These are phyloP conservation scores for Astrothelium macrocarpum DNA, from an alignment of 495 filamentous ascomycete species.

Conservation along the genomic window DNA sequence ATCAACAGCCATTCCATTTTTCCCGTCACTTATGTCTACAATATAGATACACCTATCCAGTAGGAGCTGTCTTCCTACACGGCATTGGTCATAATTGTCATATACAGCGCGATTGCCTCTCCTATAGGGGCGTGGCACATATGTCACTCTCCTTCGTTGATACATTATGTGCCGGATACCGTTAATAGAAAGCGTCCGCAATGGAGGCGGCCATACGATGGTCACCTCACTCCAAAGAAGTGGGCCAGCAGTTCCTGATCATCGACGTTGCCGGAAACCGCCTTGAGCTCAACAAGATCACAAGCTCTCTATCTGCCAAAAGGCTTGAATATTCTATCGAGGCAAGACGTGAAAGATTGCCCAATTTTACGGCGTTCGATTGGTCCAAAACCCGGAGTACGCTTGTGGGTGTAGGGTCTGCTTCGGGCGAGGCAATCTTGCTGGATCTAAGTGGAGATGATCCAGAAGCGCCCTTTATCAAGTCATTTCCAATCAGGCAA, in stretches of 20 bases:
- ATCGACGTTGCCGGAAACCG: slow-evolving; percentile 74
- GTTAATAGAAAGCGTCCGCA: not conserved
- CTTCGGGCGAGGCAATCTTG: slow-evolving; percentile 74
- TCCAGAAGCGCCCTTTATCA: slow-evolving; percentile 49
- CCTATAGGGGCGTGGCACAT: no score
- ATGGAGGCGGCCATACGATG: slow-evolving; percentile 75
- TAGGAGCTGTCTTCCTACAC: no score
- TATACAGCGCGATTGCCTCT: no score
- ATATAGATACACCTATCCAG: no score
- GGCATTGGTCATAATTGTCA: no score
- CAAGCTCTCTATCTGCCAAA: slow-evolving; percentile 45
- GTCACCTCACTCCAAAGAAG: slow-evolving; percentile 65
- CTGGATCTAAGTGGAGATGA: slow-evolving; percentile 58
- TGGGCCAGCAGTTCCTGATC: slow-evolving; percentile 62
- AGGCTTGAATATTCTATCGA: slow-evolving; percentile 55
- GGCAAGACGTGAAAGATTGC: slow-evolving; percentile 67
- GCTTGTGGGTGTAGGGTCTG: slow-evolving; percentile 75
- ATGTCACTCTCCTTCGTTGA: not conserved
- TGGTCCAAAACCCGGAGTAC: slow-evolving; percentile 77
- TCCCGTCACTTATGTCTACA: no score
- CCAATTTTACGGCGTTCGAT: slow-evolving; percentile 84
- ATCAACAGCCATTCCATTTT: no score
- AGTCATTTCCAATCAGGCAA: slow-evolving; percentile 64
- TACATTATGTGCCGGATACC: not conserved
- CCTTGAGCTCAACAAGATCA: slow-evolving; percentile 69